These are phyloP conservation scores for Psilocybe cyanescens DNA, from an alignment of 768 basidiomycete genomes.

Conservation along the genomic window DNA sequence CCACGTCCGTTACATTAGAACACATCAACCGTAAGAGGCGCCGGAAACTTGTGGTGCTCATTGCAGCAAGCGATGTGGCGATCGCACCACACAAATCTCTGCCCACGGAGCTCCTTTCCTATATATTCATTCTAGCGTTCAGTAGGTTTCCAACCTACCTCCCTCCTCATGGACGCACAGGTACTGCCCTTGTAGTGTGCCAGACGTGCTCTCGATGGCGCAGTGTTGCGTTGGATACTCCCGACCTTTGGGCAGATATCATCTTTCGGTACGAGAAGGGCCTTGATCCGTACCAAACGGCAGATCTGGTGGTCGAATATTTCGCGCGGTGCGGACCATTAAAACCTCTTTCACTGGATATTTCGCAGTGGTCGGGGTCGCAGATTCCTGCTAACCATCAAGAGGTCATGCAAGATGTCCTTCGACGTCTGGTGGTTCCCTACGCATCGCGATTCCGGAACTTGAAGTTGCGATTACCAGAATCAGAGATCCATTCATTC, in stretches of 20 bases:
- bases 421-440: neutral
- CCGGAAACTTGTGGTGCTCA: constrained; percentile 3
- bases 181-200: constrained; percentile 10
- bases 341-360: constrained; percentile 1
- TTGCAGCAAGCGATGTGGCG: constrained; percentile 6
- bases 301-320: constrained; percentile 3
- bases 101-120: constrained; percentile 16
- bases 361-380: neutral
- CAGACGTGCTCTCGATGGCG: constrained; percentile 14
- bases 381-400: neutral
- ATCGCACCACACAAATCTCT: constrained; percentile 18
- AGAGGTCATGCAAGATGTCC: constrained; percentile 1
- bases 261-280: constrained; percentile 4
- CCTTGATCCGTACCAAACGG: constrained; percentile 2
- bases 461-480: neutral
- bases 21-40: neutral
- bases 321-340: constrained; percentile 4
- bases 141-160: constrained; percentile 2
- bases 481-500: neutral
- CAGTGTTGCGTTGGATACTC: constrained; percentile 10
- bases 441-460: constrained; percentile 2
- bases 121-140: constrained; percentile 14
- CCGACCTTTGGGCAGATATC: constrained; percentile 12
- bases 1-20: neutral
- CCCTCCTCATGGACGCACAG: neutral